Evolutionary conservation across 768 basidiomycete genomes (phyloP).

Genomic region (Boletus rufocinnamomeus): DNA sequence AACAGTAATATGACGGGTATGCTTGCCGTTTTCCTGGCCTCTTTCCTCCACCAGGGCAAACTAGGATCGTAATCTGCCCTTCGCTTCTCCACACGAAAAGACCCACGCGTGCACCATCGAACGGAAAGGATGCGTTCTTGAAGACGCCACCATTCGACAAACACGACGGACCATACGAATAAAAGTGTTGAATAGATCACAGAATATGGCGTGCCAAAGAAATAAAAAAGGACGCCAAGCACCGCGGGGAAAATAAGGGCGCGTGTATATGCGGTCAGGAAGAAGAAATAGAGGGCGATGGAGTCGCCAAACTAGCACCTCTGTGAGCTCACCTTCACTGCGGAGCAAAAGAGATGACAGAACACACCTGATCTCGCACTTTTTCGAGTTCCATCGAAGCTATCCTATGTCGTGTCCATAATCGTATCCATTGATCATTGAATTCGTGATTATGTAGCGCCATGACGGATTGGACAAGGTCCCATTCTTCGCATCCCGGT

Average conservation of each 20-base stretch:
- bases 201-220: conserved; percentile 72
- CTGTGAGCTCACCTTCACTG: conserved; percentile 3
- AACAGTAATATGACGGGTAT: conserved; percentile 75
- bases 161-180: conserved; percentile 80
- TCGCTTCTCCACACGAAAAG: conserved; percentile 73
- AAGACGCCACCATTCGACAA: conserved; percentile 92
- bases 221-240: conserved; percentile 69
- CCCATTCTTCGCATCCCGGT: conserved; percentile 71
- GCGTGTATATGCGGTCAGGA: conserved; percentile 81
- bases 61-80: conserved; percentile 59
- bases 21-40: conserved; percentile 65
- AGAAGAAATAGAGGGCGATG: conserved; percentile 86
- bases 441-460: conserved; percentile 82
- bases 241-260: conserved; percentile 75
- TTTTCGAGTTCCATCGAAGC: conserved; percentile 65
- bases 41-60: conserved; percentile 73
- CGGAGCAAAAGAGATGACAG: not conserved
- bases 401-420: conserved; percentile 69
- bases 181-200: conserved; percentile 74
- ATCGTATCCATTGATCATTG: conserved; percentile 76
- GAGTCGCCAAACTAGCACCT: conserved; percentile 68
- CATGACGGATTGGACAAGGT: conserved; percentile 78
- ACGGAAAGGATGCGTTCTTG: conserved; percentile 82
- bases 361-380: conserved; percentile 70
- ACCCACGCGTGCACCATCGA: conserved; percentile 77